A percentile compares a stretch with the other conserved stretches of the same genome.
phyloP scores from a whole-genome alignment of 176 grass and related monocot genomes.

The Aegilops speltoides region DNA sequence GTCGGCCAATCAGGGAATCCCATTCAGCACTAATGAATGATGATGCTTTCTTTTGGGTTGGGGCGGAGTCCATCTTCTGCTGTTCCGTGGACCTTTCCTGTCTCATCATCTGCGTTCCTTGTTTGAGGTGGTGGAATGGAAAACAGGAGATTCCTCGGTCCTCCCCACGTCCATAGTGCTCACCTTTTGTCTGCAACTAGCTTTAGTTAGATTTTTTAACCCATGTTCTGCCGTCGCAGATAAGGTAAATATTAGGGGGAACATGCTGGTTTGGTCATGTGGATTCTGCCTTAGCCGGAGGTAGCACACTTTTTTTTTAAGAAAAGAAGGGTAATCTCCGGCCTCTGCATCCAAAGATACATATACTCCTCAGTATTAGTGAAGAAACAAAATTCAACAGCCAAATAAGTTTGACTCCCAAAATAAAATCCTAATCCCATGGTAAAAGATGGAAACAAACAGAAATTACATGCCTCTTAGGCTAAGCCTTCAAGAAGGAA shows the following conservation, averaged over 20 bases:
- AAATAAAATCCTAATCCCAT: too few relatives aligned
- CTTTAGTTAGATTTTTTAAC: conserved; percentile 23
- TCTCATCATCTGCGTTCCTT: conserved; percentile 27
- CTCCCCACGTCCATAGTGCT: conserved; percentile 41
- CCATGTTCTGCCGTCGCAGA: neutral
- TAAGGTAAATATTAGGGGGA: conserved; percentile 21
- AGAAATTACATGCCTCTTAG: too few relatives aligned
- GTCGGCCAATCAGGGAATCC: conserved; percentile 39
- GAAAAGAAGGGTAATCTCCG: too few relatives aligned
- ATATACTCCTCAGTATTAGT: too few relatives aligned
- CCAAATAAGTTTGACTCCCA: too few relatives aligned
- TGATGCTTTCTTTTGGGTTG: conserved; percentile 31
- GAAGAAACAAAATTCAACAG: too few relatives aligned
- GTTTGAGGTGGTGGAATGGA: conserved; percentile 20
- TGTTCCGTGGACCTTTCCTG: neutral
- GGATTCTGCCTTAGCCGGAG: conserved; percentile 34
- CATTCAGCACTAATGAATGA: conserved; percentile 24
- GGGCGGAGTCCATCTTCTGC: conserved; percentile 11
- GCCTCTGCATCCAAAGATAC: too few relatives aligned
- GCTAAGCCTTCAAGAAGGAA: too few relatives aligned
- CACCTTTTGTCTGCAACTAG: conserved; percentile 32
- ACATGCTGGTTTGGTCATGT: neutral
- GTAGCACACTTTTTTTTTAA: too few relatives aligned
- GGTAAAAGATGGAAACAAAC: too few relatives aligned
- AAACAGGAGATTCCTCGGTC: conserved; percentile 37